Conservation (phyloP, 139 green algal genomes). For the Yamagishiella unicocca region DNA sequence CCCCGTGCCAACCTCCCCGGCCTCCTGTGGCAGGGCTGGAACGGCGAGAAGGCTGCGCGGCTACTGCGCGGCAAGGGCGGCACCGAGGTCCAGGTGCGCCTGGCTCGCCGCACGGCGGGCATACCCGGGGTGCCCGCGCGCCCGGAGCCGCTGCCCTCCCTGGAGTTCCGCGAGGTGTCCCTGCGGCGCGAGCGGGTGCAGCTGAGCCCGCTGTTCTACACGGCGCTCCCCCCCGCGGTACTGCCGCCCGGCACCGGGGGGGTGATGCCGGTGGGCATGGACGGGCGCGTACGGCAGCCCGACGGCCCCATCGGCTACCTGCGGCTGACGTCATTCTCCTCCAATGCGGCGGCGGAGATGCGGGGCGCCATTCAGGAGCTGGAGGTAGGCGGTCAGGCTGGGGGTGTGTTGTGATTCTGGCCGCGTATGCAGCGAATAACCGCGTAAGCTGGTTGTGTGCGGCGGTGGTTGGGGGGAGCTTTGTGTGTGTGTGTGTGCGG, state of each 20-base stretch:
- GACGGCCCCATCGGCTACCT: constrained; percentile 83
- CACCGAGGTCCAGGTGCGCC: constrained; percentile 65
- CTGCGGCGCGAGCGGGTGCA: constrained; percentile 81
- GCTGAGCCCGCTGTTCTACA: constrained; percentile 85
- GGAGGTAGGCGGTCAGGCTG: too few relatives aligned
- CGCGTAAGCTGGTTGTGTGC: too few relatives aligned
- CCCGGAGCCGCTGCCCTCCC: constrained; percentile 55
- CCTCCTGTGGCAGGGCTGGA: constrained; percentile 65
- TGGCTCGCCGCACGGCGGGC: constrained; percentile 71
- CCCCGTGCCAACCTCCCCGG: not conserved
- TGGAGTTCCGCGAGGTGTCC: constrained; percentile 58
- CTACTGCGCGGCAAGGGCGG: constrained; percentile 85
- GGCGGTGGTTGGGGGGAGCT: too few relatives aligned
- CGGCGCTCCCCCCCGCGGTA: constrained; percentile 46
- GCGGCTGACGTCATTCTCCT: constrained; percentile 87
- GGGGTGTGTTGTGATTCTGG: too few relatives aligned
- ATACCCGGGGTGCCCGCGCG: constrained; percentile 82
- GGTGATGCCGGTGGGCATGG: constrained; percentile 1
- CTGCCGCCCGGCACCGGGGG: constrained; percentile 13
- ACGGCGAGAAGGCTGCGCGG: constrained; percentile 79
- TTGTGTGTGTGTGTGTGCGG: too few relatives aligned
- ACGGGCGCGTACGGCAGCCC: not conserved
- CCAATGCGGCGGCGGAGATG: constrained; percentile 84
- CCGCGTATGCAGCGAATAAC: too few relatives aligned
- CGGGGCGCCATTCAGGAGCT: constrained; percentile 79